Percentiles rank a stretch among this genome's conserved stretches.
These are phyloP conservation scores for Fusarium citri DNA, from an alignment of 2,329 filamentous ascomycete species.

Conservation along the genomic window DNA sequence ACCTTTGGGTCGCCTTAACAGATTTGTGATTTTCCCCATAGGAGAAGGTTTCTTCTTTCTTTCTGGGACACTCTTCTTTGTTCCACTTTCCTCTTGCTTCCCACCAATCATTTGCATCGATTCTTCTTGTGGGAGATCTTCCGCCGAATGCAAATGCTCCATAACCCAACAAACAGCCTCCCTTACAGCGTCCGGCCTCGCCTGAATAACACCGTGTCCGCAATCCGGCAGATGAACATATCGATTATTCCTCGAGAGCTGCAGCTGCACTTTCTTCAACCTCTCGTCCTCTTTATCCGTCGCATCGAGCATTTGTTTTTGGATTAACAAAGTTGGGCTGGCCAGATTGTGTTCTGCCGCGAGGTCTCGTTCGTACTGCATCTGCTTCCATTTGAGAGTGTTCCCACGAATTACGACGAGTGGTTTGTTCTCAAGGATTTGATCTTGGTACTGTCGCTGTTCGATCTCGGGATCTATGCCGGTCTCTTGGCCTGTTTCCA, in stretches of 20 bases:
- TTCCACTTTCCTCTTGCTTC: rapidly evolving
- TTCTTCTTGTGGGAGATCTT: rapidly evolving
- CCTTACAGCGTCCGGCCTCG: slow-evolving; percentile 30
- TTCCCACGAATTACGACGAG: slow-evolving; percentile 38
- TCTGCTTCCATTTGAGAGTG: slow-evolving; percentile 34
- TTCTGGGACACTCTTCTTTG: not conserved
- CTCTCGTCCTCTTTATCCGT: slow-evolving; percentile 37
- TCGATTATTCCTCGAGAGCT: slow-evolving; percentile 23
- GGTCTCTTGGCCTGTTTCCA: slow-evolving; percentile 41
- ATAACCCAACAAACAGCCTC: slow-evolving; percentile 32
- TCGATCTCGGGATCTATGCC: slow-evolving; percentile 20
- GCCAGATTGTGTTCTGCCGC: slow-evolving; percentile 1
- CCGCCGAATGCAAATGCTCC: not conserved
- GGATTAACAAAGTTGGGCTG: slow-evolving; percentile 6
- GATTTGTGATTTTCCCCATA: not conserved
- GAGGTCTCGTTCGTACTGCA: slow-evolving; percentile 25
- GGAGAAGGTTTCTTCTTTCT: not conserved
- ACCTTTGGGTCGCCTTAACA: not conserved
- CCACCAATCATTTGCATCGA: rapidly evolving
- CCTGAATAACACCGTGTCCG: slow-evolving; percentile 31
- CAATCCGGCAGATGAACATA: slow-evolving; percentile 40
- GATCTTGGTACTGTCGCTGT: slow-evolving; percentile 26
- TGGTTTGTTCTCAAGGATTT: slow-evolving; percentile 27
- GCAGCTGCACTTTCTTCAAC: slow-evolving; percentile 35
- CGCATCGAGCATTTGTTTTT: slow-evolving; percentile 28